Percentiles rank a stretch among this genome's conserved stretches.
phyloP scores from a whole-genome alignment of 2,329 filamentous ascomycete genomes.

The Claviceps africana region DNA sequence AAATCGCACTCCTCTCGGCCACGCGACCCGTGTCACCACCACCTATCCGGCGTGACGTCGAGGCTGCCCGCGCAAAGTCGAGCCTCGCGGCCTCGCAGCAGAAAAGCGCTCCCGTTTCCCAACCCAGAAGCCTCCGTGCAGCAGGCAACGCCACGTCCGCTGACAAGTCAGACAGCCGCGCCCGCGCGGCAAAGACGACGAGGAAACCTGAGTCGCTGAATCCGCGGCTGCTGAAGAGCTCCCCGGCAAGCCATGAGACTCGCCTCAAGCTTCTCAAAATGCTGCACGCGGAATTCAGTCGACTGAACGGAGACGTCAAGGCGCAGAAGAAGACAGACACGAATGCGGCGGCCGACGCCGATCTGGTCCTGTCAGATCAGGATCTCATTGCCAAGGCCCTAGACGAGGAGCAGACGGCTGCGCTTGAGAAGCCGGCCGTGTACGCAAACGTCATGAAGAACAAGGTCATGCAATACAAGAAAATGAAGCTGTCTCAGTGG shows the following conservation, averaged over 20 bases:
- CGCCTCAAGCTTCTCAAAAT: constrained; percentile 45
- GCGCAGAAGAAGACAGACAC: constrained; percentile 30
- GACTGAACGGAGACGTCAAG: constrained; percentile 50
- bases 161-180: not conserved
- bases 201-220: constrained; percentile 42
- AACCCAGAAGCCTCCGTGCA: not conserved
- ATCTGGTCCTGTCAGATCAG: constrained; percentile 45
- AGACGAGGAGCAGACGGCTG: constrained; percentile 66
- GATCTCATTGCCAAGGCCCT: constrained; percentile 54
- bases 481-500: constrained; percentile 63
- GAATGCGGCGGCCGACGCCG: constrained; percentile 19
- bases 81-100: not conserved
- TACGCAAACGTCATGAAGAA: constrained; percentile 80
- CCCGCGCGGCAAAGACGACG: not conserved
- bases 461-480: constrained; percentile 59
- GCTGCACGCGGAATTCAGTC: constrained; percentile 50
- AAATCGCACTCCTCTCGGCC: constrained; percentile 7
- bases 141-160: not conserved
- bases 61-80: constrained; percentile 3
- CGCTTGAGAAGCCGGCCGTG: constrained; percentile 50
- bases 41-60: constrained; percentile 11
- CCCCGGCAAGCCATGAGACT: constrained; percentile 42
- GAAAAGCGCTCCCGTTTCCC: not conserved
- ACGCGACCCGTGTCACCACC: constrained; percentile 22
- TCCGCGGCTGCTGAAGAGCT: constrained; percentile 46